Conservation (phyloP, 2,329 filamentous ascomycete genomes). For the Graphium sp. region DNA sequence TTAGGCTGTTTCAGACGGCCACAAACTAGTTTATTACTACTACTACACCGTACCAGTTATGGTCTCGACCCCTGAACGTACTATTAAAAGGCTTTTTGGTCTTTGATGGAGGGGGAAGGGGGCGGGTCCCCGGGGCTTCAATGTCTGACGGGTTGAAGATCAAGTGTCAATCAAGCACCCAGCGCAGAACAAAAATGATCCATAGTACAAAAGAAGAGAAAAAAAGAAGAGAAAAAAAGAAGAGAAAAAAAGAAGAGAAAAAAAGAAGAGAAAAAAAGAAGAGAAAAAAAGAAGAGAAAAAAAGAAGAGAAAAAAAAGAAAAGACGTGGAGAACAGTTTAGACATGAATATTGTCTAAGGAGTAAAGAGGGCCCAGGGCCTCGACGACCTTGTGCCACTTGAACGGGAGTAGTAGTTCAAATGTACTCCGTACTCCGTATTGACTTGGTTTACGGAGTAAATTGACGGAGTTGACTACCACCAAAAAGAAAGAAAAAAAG, state of each 20-base stretch:
- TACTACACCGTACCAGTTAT: neutral
- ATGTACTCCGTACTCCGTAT: too few relatives aligned
- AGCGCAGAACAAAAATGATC: neutral
- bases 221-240: neutral
- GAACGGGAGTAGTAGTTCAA: too few relatives aligned
- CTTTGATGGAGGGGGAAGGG: neutral
- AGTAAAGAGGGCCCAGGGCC: too few relatives aligned
- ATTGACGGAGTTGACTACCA: too few relatives aligned
- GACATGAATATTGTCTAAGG: slow-evolving; percentile 1
- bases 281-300: slow-evolving; percentile 1
- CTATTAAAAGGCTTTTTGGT: neutral
- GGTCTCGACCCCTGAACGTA: neutral
- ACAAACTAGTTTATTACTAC: neutral
- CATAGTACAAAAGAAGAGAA: slow-evolving; percentile 1
- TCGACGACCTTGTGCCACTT: too few relatives aligned
- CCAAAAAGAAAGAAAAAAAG: too few relatives aligned
- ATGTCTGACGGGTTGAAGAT: neutral
- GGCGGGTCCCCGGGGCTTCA: too few relatives aligned
- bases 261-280: neutral
- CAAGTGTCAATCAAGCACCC: neutral
- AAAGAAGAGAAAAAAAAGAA: neutral
- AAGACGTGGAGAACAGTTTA: neutral
- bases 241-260: neutral
- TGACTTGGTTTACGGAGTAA: too few relatives aligned
- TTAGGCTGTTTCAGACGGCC: neutral